Percentiles rank a stretch among this genome's conserved stretches.
Conservation (phyloP, 768 basidiomycete species). For the Hydnum rufescens region DNA sequence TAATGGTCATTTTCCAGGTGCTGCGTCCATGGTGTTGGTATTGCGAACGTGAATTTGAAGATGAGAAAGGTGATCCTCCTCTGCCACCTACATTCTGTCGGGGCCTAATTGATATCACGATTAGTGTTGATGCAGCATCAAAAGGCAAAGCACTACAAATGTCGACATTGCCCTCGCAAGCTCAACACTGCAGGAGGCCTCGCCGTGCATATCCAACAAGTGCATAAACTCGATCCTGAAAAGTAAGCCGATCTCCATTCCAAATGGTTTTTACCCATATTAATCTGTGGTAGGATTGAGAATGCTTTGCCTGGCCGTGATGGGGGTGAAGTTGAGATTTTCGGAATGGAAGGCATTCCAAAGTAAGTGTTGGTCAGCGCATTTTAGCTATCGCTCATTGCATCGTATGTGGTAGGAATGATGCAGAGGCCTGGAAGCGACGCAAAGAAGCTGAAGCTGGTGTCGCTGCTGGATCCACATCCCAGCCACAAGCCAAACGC, state of each 20-base stretch:
- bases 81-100: slow-evolving; percentile 1
- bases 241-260: slow-evolving; percentile 27
- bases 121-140: slow-evolving; percentile 96
- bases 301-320: slow-evolving; percentile 93
- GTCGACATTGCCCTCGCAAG: slow-evolving; percentile 83
- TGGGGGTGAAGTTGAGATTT: slow-evolving; percentile 96
- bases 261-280: neutral
- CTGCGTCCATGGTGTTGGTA: slow-evolving; percentile 98
- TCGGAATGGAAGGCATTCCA: slow-evolving; percentile 78
- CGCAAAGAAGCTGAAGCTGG: slow-evolving; percentile 91
- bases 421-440: slow-evolving; percentile 88
- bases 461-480: slow-evolving; percentile 59
- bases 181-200: slow-evolving; percentile 95
- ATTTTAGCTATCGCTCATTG: neutral
- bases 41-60: slow-evolving; percentile 97
- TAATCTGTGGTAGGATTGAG: slow-evolving; percentile 32
- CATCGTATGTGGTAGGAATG: slow-evolving; percentile 15
- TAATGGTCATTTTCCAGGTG: slow-evolving; percentile 26
- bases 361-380: slow-evolving; percentile 21
- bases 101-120: neutral
- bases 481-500: slow-evolving; percentile 61
- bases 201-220: slow-evolving; percentile 95
- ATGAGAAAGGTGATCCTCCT: slow-evolving; percentile 69
- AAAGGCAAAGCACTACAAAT: slow-evolving; percentile 99
- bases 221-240: slow-evolving; percentile 97